Evolutionary conservation across 2,329 filamentous ascomycete species (phyloP), one percentile per base, ranked within the genome.

Genomic region (Aspergillaceae sp.): DNA sequence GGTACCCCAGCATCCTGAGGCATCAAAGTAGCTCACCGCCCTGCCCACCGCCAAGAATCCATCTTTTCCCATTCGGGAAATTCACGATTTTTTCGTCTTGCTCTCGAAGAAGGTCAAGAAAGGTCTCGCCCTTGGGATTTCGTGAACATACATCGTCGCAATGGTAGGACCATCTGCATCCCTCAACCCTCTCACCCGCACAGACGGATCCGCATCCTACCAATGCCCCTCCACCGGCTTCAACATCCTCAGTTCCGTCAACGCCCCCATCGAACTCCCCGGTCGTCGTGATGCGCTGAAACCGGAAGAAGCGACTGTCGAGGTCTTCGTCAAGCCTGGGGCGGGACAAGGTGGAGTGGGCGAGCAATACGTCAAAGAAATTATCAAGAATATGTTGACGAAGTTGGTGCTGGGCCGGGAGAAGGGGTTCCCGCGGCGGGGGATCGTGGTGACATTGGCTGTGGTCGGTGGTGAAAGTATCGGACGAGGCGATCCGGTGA

Each of bases 251-350:
- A 86, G 85, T 46, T 84, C 87, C 9, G 88, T 94, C 55, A 97
- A 95, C 68, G 92, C 91, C 0, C 92, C 92, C 10, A 80, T 97
- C 55, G 92, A 98, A 71, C 87, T 91, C 10, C 82, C 67, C 9
- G 66, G 83, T 56, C 80, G 90, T 59, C 82, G 87, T 58, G 91
- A 98, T 63, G 61, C 66, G 27, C 88, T 97, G 66, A 80, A 92
- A 55, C 86, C 92, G 5, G 90, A 94, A 67, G 89, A 96, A 71
- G 88, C 91, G 29, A 80, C 84, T 42, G 75, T 98, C 54, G 92
- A 97, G 68, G 87, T 98, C 48, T 82, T 91, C 63, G 80, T 98
- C 53, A 82, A 92, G 64, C 91, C 91, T 42, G 84, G 86, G 33
- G 82, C 84, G 52, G 90, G 90, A 10, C 83, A 92, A 40, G 88